Conservation (phyloP, 2,329 filamentous ascomycete genomes). For the Ophiocordyceps camponoti-rufipedis region DNA sequence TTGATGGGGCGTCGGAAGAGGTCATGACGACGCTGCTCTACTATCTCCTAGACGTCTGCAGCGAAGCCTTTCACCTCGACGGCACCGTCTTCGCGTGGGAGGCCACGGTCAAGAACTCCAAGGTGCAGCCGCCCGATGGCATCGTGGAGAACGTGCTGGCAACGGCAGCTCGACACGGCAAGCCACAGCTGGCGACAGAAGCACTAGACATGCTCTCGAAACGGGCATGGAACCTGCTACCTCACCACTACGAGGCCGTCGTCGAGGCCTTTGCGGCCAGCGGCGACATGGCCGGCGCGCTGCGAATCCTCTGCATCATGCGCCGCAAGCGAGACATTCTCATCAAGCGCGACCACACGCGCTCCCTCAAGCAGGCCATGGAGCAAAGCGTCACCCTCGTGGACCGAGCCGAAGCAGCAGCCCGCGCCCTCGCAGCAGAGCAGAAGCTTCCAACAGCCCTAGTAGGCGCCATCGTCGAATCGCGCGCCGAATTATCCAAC, state of each 20-base stretch:
- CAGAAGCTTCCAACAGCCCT: slow-evolving; percentile 14
- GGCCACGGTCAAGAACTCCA: slow-evolving; percentile 30
- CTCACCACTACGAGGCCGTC: slow-evolving; percentile 65
- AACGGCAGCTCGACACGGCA: slow-evolving; percentile 49
- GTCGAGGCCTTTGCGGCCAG: slow-evolving; percentile 47
- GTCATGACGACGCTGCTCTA: slow-evolving; percentile 41
- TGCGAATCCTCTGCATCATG: slow-evolving; percentile 61
- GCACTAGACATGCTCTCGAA: slow-evolving; percentile 35
- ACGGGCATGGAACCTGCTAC: slow-evolving; percentile 27
- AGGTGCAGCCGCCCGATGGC: slow-evolving; percentile 32
- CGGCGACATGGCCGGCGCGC: slow-evolving; percentile 44
- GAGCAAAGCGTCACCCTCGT: slow-evolving; percentile 24
- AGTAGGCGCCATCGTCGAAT: slow-evolving; percentile 17
- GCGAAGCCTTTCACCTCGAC: slow-evolving; percentile 40
- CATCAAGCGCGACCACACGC: slow-evolving; percentile 40
- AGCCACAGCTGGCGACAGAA: slow-evolving; percentile 49
- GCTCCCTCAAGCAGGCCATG: slow-evolving; percentile 41
- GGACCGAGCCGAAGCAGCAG: slow-evolving; percentile 31
- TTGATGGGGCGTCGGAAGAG: slow-evolving; percentile 13
- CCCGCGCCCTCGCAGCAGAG: slow-evolving; percentile 28
- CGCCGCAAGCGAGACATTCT: slow-evolving; percentile 20
- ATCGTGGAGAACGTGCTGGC: slow-evolving; percentile 51
- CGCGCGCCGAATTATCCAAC: slow-evolving; percentile 10
- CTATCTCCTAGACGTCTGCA: slow-evolving; percentile 60
- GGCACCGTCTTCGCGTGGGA: slow-evolving; percentile 58